phyloP scores from a whole-genome alignment of 1,284 basidiomycete genomes.

The Rhodotorula sp. region DNA sequence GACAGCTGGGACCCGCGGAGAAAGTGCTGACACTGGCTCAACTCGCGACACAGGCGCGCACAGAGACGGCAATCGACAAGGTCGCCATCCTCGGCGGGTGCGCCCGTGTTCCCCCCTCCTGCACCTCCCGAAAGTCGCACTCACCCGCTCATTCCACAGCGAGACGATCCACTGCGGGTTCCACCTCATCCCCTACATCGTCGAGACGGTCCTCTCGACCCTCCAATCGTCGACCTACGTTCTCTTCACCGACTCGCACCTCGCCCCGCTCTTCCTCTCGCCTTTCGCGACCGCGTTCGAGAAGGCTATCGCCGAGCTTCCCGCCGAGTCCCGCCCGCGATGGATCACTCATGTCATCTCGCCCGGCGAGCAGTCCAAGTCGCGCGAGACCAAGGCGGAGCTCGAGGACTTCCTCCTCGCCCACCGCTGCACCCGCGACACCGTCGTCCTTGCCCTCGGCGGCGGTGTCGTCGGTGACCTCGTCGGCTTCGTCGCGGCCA shows the following conservation, averaged over 20 bases:
- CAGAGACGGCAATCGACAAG: constrained; percentile 48
- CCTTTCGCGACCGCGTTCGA: constrained; percentile 69
- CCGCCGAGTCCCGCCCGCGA: constrained; percentile 57
- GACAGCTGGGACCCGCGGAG: too few relatives aligned
- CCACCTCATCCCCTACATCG: constrained; percentile 76
- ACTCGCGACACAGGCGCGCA: constrained; percentile 21
- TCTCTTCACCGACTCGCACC: constrained; percentile 87
- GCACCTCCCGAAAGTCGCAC: not conserved
- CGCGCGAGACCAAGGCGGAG: constrained; percentile 83
- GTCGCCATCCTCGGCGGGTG: constrained; percentile 74
- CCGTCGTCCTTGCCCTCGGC: constrained; percentile 88
- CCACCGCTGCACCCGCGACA: constrained; percentile 88
- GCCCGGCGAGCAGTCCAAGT: constrained; percentile 92
- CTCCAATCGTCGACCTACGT: constrained; percentile 87
- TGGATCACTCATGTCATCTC: constrained; percentile 78
- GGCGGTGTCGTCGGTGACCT: constrained; percentile 95
- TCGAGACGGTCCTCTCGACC: constrained; percentile 69
- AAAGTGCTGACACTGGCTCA: not conserved
- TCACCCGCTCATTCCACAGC: constrained; percentile 47
- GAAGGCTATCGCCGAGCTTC: constrained; percentile 51
- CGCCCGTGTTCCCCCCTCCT: not conserved
- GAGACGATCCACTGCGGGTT: constrained; percentile 91
- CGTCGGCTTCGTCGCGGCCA: constrained; percentile 93
- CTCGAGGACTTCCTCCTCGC: constrained; percentile 92
- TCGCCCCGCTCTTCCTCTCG: constrained; percentile 74